These are phyloP conservation scores for Ganoderma resinaceum DNA, from an alignment of 1,284 basidiomycete genomes.

Conservation along the genomic window DNA sequence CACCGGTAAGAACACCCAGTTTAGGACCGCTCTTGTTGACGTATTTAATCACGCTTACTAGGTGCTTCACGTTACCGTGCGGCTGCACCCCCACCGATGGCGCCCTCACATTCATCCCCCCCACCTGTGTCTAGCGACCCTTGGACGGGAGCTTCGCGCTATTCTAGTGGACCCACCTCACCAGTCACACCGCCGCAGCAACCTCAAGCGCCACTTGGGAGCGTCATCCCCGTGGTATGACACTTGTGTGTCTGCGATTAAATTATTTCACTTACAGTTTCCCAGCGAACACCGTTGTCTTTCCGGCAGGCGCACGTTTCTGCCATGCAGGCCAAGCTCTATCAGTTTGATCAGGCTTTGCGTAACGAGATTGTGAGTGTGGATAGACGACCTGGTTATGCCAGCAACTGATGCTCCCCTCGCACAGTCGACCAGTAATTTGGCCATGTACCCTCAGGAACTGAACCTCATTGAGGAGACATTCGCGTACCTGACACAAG, in stretches of 20 bases:
- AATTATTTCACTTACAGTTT: not conserved
- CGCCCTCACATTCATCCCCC: slow-evolving; percentile 7
- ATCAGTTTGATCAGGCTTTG: slow-evolving; percentile 81
- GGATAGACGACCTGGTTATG: not conserved
- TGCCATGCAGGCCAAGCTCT: slow-evolving; percentile 86
- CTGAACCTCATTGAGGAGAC: slow-evolving; percentile 66
- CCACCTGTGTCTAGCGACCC: slow-evolving; percentile 55
- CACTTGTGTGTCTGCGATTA: too few species aligned
- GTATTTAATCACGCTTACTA: slow-evolving; percentile 34
- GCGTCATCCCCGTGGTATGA: slow-evolving; percentile 65
- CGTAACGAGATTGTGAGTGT: slow-evolving; percentile 68
- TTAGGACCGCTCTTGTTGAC: slow-evolving; percentile 23
- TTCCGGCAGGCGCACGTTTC: slow-evolving; percentile 92
- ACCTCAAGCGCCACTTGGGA: slow-evolving; percentile 29
- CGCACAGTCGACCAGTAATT: slow-evolving; percentile 65
- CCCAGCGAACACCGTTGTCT: slow-evolving; percentile 61
- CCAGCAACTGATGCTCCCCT: not conserved
- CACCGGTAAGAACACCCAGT: slow-evolving; percentile 44
- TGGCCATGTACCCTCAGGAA: slow-evolving; percentile 78
- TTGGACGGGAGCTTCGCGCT: slow-evolving; percentile 77
- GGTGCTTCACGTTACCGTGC: slow-evolving; percentile 49
- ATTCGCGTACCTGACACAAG: slow-evolving; percentile 68
- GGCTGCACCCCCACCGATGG: slow-evolving; percentile 23
- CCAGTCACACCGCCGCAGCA: slow-evolving; percentile 28
- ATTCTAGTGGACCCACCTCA: slow-evolving; percentile 46